Percentiles rank a stretch among this genome's conserved stretches.
Evolutionary conservation across 176 grass and related monocot genomes (phyloP).

Genomic region (Thalia dealbata): DNA sequence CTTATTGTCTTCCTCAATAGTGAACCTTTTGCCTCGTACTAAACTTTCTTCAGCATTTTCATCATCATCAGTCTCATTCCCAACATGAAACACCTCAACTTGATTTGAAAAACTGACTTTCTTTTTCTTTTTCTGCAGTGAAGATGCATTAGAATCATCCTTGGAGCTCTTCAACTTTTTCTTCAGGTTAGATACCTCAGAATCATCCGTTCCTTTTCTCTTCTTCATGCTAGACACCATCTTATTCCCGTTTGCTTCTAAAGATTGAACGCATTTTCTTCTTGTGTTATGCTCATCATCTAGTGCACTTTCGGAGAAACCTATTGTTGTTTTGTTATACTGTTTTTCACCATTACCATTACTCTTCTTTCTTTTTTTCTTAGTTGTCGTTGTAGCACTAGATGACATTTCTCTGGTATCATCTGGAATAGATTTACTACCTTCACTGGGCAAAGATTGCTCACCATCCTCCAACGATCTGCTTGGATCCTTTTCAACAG

Average conservation of each 20-base stretch:
- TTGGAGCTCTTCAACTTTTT: background rate
- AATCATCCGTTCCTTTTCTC: background rate
- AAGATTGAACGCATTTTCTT: background rate
- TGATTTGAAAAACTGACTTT: slow-evolving; percentile 50
- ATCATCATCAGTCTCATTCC: background rate
- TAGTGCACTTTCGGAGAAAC: background rate
- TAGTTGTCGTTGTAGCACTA: background rate
- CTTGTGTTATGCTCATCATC: background rate
- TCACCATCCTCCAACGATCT: background rate
- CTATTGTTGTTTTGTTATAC: background rate
- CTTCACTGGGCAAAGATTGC: background rate
- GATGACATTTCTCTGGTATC: background rate
- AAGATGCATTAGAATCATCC: background rate
- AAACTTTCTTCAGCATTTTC: slow-evolving; percentile 14
- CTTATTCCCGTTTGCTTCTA: background rate
- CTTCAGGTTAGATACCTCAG: background rate
- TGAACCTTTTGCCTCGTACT: slow-evolving; percentile 47
- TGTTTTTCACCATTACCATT: slow-evolving; percentile 11
- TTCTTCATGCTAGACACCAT: background rate
- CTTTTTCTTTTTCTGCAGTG: slow-evolving; percentile 22
- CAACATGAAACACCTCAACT: slow-evolving; percentile 35
- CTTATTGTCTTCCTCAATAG: slow-evolving; percentile 41
- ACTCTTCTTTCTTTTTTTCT: slow-evolving; percentile 3
- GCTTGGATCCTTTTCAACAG: no score
- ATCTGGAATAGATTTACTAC: background rate